A percentile compares a stretch with the other conserved stretches of the same genome.
phyloP scores from a whole-genome alignment of 805 yeast species.

The Maudiozyma pseudohumilis region DNA sequence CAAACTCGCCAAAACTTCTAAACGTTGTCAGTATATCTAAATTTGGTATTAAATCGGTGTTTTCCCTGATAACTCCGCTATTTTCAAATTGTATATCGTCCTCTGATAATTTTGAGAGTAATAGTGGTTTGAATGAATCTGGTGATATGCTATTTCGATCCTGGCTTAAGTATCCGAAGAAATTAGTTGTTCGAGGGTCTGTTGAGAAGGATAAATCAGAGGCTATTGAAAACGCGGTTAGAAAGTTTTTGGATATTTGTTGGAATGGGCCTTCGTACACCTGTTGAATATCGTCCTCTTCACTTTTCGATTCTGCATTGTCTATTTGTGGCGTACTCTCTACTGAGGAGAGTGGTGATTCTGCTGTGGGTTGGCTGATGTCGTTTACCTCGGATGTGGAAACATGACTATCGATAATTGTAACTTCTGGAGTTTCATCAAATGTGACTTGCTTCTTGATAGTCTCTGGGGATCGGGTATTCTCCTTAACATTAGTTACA shows the following conservation, averaged over 20 bases:
- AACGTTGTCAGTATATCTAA: conserved; percentile 27
- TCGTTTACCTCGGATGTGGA: conserved; percentile 5
- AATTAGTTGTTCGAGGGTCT: neutral
- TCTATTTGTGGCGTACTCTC: conserved; percentile 6
- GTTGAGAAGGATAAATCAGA: neutral
- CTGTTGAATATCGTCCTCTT: conserved; percentile 1
- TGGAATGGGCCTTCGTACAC: conserved; percentile 62
- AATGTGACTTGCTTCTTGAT: conserved; percentile 18
- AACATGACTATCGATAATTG: conserved; percentile 9
- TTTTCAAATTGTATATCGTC: neutral
- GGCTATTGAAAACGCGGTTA: conserved; percentile 37
- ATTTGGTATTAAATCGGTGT: conserved; percentile 36
- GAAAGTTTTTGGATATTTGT: conserved; percentile 43
- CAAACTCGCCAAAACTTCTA: conserved; percentile 54
- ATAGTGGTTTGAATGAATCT: conserved; percentile 1
- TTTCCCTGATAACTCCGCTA: conserved; percentile 4
- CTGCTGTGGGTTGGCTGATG: neutral
- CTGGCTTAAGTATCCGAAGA: neutral
- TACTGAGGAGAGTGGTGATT: conserved; percentile 3
- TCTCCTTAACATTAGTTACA: too few relatives aligned
- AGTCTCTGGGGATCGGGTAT: too few relatives aligned
- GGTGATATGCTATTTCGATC: neutral
- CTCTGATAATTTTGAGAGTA: conserved; percentile 3
- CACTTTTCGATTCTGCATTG: conserved; percentile 11
- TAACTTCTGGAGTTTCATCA: conserved; percentile 11